A percentile compares a stretch with the other conserved stretches of the same genome.
These are phyloP conservation scores for Fusarium decemcellulare DNA, from an alignment of 2,329 filamentous ascomycete species.

Conservation along the genomic window DNA sequence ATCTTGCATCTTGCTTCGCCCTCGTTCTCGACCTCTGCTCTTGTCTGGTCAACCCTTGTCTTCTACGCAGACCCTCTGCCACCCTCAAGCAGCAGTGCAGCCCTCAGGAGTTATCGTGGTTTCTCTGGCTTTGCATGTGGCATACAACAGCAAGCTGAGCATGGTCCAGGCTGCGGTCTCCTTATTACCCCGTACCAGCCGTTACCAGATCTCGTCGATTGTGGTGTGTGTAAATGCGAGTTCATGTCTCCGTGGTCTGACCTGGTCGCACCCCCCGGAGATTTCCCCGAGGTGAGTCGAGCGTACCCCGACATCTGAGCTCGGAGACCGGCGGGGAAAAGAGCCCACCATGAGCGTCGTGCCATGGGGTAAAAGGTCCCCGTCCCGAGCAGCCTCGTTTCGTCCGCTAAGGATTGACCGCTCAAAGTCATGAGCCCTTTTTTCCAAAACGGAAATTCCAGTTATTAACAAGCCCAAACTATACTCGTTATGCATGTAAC, in stretches of 20 bases:
- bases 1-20: background rate
- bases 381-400: background rate
- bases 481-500: background rate
- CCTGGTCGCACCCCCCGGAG: conserved; percentile 3
- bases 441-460: no score
- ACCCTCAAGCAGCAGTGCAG: background rate
- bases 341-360: background rate
- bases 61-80: conserved; percentile 13
- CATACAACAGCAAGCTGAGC: background rate
- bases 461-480: no score
- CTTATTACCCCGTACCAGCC: background rate
- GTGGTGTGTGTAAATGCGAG: conserved; percentile 22
- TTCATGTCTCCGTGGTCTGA: conserved; percentile 27
- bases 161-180: conserved; percentile 13
- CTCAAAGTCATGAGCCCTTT: conserved; percentile 16
- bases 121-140: background rate
- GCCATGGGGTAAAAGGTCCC: background rate
- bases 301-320: conserved; percentile 38
- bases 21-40: background rate
- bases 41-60: conserved; percentile 20
- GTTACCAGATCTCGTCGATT: conserved; percentile 5
- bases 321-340: conserved; percentile 44
- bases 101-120: no score
- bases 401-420: conserved; percentile 5
- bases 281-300: conserved; percentile 39